Evolutionary conservation across 305 asterid species (phyloP).

Genomic region (Rubia tinctorum): DNA sequence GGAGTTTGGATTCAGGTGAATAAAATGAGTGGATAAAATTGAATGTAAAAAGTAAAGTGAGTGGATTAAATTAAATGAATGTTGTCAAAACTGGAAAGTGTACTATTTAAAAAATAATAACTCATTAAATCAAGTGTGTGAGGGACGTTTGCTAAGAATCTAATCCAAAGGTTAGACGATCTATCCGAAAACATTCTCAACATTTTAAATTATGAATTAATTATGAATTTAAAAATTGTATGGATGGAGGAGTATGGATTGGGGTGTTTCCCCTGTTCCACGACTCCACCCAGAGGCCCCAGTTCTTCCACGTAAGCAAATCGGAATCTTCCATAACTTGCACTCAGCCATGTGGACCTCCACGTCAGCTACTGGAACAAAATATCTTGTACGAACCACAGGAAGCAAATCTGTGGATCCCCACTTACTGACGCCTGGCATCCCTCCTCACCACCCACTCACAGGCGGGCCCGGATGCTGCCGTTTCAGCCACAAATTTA

Average conservation of each 20-base stretch:
- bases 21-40: too few relatives aligned
- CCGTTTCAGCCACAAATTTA: slow-evolving; percentile 19
- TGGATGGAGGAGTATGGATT: neutral
- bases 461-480: slow-evolving; percentile 17
- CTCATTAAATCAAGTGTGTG: too few relatives aligned
- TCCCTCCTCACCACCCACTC: slow-evolving; percentile 34
- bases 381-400: slow-evolving; percentile 32
- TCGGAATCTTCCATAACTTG: slow-evolving; percentile 5
- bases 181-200: too few relatives aligned
- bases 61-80: too few relatives aligned
- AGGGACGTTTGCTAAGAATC: too few relatives aligned
- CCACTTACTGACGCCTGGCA: slow-evolving; percentile 43
- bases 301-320: slow-evolving; percentile 18
- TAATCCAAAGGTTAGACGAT: too few relatives aligned
- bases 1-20: too few relatives aligned
- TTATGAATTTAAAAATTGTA: neutral
- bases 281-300: slow-evolving; percentile 4
- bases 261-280: neutral
- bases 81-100: too few relatives aligned
- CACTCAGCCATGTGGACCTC: slow-evolving; percentile 4
- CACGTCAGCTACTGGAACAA: slow-evolving; percentile 28
- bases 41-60: too few relatives aligned
- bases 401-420: slow-evolving; percentile 9
- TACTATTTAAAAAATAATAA: too few relatives aligned
- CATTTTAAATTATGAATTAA: too few relatives aligned